A percentile compares a stretch with the other conserved stretches of the same genome.
These are phyloP conservation scores for Malbranchea zuffiana DNA, from an alignment of 2,329 filamentous ascomycete species.

Conservation along the genomic window DNA sequence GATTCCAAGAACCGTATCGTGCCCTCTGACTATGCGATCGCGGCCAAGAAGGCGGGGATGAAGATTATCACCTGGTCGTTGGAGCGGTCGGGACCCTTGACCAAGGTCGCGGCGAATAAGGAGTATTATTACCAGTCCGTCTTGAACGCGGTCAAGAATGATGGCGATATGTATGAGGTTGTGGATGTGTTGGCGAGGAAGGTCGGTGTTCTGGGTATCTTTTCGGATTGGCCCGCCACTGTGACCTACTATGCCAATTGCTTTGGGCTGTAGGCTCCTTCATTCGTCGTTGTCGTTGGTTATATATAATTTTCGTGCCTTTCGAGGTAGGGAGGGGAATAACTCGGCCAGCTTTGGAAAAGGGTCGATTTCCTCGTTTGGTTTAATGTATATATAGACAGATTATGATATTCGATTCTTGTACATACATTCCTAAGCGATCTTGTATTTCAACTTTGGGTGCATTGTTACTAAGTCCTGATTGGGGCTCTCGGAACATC, in stretches of 20 bases:
- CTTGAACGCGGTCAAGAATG: constrained; percentile 45
- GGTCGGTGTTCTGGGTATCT: constrained; percentile 52
- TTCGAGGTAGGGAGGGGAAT: too few species aligned
- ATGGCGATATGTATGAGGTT: constrained; percentile 57
- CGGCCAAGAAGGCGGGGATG: constrained; percentile 50
- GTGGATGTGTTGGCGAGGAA: constrained; percentile 53
- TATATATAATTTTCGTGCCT: background rate
- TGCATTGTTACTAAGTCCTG: too few species aligned
- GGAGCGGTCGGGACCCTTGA: constrained; percentile 53
- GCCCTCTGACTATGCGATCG: constrained; percentile 51
- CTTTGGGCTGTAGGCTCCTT: constrained; percentile 35
- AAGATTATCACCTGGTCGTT: constrained; percentile 59
- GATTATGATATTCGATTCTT: too few species aligned
- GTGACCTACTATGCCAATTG: constrained; percentile 64
- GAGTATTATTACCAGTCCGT: constrained; percentile 46
- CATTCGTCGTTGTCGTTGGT: background rate
- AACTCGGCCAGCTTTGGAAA: background rate
- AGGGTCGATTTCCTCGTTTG: background rate
- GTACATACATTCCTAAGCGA: too few species aligned
- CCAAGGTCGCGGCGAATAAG: constrained; percentile 40
- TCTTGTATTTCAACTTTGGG: too few species aligned
- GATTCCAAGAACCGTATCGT: constrained; percentile 39
- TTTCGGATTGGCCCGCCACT: constrained; percentile 59
- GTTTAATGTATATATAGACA: too few species aligned
- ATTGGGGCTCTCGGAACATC: too few species aligned